Conservation (phyloP, 2,329 filamentous ascomycete species). For the Fusarium sp. region DNA sequence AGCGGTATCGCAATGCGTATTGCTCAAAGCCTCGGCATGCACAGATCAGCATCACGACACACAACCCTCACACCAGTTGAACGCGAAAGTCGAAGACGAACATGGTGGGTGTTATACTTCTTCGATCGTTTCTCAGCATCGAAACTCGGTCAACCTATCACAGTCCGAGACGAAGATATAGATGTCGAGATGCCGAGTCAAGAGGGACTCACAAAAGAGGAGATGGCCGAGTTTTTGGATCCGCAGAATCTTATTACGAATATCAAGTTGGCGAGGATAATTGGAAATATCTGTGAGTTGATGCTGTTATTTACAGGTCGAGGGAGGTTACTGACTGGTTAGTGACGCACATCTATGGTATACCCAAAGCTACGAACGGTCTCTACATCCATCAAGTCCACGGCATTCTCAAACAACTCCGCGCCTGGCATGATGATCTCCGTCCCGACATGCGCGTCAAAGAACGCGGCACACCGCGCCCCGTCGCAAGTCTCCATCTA, state of each 20-base stretch:
- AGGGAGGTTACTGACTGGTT: background rate
- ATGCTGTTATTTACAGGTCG: rapidly evolving
- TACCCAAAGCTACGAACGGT: constrained; percentile 45
- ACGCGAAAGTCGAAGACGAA: constrained; percentile 42
- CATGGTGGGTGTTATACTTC: constrained; percentile 51
- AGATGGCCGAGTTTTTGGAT: constrained; percentile 46
- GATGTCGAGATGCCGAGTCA: constrained; percentile 49
- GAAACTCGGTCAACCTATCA: constrained; percentile 49
- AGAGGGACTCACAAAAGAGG: constrained; percentile 44
- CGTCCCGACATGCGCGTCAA: constrained; percentile 41
- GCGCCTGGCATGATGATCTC: constrained; percentile 45
- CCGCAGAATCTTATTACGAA: constrained; percentile 45
- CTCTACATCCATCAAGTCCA: constrained; percentile 47
- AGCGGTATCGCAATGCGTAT: constrained; percentile 52
- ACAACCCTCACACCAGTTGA: constrained; percentile 39
- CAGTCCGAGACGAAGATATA: constrained; percentile 48
- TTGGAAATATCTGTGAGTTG: constrained; percentile 43
- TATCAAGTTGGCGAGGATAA: constrained; percentile 47
- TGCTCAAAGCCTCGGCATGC: constrained; percentile 56
- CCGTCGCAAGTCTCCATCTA: constrained; percentile 45
- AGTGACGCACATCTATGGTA: constrained; percentile 47
- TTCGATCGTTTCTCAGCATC: constrained; percentile 50
- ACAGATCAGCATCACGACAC: constrained; percentile 47
- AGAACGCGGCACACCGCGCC: constrained; percentile 41
- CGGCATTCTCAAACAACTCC: constrained; percentile 45